Evolutionary conservation across 495 filamentous ascomycete genomes (phyloP), one percentile per base, ranked within the genome.

Genomic region (Aspergillus nanangensis): DNA sequence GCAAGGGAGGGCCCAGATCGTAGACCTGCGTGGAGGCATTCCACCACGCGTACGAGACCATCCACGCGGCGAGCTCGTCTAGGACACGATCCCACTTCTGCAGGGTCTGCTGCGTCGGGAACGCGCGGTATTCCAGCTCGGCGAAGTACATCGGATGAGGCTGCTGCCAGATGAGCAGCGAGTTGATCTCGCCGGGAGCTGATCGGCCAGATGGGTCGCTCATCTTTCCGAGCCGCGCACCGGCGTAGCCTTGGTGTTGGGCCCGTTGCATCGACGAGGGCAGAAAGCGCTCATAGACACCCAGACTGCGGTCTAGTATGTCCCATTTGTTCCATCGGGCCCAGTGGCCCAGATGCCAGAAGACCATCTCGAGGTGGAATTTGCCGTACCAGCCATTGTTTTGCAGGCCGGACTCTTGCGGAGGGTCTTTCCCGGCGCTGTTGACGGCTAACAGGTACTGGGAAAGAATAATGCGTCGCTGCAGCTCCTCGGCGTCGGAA

Each of bases 141-240:
- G 53, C 53, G 22, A 56, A 56, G 41, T 48, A 50, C 22, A 56
- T 44, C 8, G 41, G 25, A 45, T 56, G 53, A 8, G 53, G 53
- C 14, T 56, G 48, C 14, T 56, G 53, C 53, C 53, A 56, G 17
- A 51, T 56, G 7, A 56, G 48, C 2, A 56, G 48, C 10, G 48
- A 38, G 22, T 56, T 56, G 14, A 48, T 47, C 24, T 47, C 34
- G 4, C 79, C 78, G 7, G 78, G 78, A 9, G 77, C 75, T 32
- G 65, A 70, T 41, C 76, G 60, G 37, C 78, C 77, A 3, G 70
- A 69, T 0, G 77, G 71, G 52, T 80, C 78, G 5, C 69, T 78
- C 76, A 80, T 80, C 57, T 82, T 82, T 7, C 78, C 76, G 70
- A 75, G 74, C 41, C 75, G 67, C 8, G 76, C 73, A 3, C 77